Percentiles rank a stretch among this genome's conserved stretches.
Evolutionary conservation across 176 grass and related monocot genomes (phyloP).

Genomic region (Hordeum vulgare): MorexV3_pseudomolecules_assembly NC_058522.1:417620297-417620796

Average conservation of each 20-base stretch:
- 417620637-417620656: not conserved
- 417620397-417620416: not conserved
- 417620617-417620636: not conserved
- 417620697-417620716: no score
- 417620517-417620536: not conserved
- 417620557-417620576: no score
- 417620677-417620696: no score
- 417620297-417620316: no score
- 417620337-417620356: not conserved
- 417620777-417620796: no score
- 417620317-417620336: not conserved
- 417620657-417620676: no score
- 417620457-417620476: not conserved
- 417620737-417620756: no score
- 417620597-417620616: not conserved
- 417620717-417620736: no score
- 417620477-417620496: constrained; percentile 1
- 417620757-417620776: no score
- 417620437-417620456: constrained; percentile 24
- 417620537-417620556: no score
- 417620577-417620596: not conserved
- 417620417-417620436: constrained; percentile 27
- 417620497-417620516: constrained; percentile 14
- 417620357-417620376: not conserved
- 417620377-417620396: constrained; percentile 6